A percentile compares a stretch with the other conserved stretches of the same genome.
phyloP scores from a whole-genome alignment of 2,329 filamentous ascomycete genomes.

The Catunica adiposa region DNA sequence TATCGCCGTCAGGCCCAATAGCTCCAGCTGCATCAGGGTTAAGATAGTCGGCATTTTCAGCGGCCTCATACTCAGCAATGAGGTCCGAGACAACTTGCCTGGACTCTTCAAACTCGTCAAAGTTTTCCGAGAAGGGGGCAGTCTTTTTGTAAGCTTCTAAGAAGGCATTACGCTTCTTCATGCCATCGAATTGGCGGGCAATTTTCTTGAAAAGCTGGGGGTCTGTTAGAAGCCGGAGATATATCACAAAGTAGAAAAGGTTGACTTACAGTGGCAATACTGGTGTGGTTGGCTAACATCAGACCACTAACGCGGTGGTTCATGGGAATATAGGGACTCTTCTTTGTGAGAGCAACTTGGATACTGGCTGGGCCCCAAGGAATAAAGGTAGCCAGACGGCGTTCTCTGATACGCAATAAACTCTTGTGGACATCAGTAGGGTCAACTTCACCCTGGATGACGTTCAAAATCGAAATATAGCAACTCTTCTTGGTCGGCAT shows the following conservation, averaged over 20 bases:
- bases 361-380: slow-evolving; percentile 97
- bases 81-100: slow-evolving; percentile 80
- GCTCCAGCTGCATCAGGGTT: slow-evolving; percentile 47
- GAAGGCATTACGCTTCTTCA: slow-evolving; percentile 93
- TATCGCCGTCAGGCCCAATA: slow-evolving; percentile 10
- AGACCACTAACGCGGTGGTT: slow-evolving; percentile 87
- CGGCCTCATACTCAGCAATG: slow-evolving; percentile 89
- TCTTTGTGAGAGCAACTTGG: slow-evolving; percentile 89
- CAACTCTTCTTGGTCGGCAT: slow-evolving; percentile 92
- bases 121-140: slow-evolving; percentile 75
- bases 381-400: slow-evolving; percentile 86
- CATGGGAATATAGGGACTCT: slow-evolving; percentile 88
- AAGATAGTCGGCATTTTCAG: slow-evolving; percentile 78
- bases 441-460: slow-evolving; percentile 96
- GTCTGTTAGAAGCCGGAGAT: neutral
- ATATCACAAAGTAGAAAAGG: neutral
- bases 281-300: slow-evolving; percentile 97
- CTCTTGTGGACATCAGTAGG: slow-evolving; percentile 98
- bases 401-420: slow-evolving; percentile 83
- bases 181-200: slow-evolving; percentile 76
- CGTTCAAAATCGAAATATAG: slow-evolving; percentile 97
- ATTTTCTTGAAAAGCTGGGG: slow-evolving; percentile 76
- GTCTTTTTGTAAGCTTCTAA: slow-evolving; percentile 94
- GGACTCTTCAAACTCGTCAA: slow-evolving; percentile 90
- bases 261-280: slow-evolving; percentile 55